These are phyloP conservation scores for Rhododendron williamsianum DNA, from an alignment of 148 eudicot genomes.

Conservation along the genomic window DNA sequence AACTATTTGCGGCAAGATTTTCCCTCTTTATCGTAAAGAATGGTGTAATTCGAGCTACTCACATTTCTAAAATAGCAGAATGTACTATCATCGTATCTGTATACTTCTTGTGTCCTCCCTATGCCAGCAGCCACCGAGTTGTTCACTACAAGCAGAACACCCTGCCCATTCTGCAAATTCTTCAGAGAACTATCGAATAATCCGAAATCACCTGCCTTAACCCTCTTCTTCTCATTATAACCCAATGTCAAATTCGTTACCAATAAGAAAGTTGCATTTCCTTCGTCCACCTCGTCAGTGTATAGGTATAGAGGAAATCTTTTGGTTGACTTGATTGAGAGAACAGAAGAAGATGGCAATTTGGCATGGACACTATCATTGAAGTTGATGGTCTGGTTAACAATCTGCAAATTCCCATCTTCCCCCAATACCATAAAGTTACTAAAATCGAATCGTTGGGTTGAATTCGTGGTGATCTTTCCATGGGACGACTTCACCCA, in stretches of 20 bases:
- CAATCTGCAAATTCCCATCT: conserved; percentile 40
- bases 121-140: conserved; percentile 52
- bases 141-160: conserved; percentile 49
- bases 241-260: conserved; percentile 48
- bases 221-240: conserved; percentile 41
- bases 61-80: conserved; percentile 63
- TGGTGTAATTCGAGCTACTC: conserved; percentile 68
- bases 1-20: conserved; percentile 27
- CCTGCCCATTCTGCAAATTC: conserved; percentile 49
- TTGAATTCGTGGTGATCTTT: conserved; percentile 37
- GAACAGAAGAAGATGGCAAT: conserved; percentile 20
- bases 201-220: conserved; percentile 12
- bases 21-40: conserved; percentile 50
- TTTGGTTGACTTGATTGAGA: conserved; percentile 26
- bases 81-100: conserved; percentile 27
- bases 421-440: conserved; percentile 53
- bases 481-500: conserved; percentile 69
- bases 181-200: conserved; percentile 25
- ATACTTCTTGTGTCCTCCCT: conserved; percentile 58
- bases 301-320: conserved; percentile 45
- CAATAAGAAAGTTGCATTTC: conserved; percentile 25
- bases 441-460: conserved; percentile 38
- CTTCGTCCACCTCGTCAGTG: conserved; percentile 34
- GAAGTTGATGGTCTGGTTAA: conserved; percentile 56
- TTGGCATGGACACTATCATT: conserved; percentile 36